Conservation (phyloP, 83 land plant species). For the Picea abies region DNA sequence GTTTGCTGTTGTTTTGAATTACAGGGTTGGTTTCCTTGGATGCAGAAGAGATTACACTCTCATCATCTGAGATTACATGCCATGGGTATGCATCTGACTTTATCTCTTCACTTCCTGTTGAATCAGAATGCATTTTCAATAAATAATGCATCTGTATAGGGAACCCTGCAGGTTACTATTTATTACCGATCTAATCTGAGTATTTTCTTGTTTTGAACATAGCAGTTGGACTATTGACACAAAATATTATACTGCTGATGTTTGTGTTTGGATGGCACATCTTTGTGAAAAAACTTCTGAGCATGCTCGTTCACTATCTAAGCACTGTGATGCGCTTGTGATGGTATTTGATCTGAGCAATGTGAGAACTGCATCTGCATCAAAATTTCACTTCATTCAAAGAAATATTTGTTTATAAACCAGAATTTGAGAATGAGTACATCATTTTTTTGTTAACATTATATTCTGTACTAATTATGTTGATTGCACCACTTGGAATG, state of each 20-base stretch:
- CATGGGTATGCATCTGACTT: conserved; percentile 45
- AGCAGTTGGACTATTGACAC: conserved; percentile 82
- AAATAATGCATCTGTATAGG: background rate
- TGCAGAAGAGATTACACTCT: conserved; percentile 33
- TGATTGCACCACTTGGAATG: background rate
- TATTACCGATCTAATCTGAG: background rate
- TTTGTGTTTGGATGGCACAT: conserved; percentile 61
- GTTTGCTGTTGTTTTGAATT: background rate
- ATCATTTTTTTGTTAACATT: background rate
- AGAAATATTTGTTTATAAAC: background rate
- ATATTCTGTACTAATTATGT: background rate
- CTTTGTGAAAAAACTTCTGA: conserved; percentile 46
- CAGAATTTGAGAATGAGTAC: background rate
- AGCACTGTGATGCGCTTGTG: conserved; percentile 57
- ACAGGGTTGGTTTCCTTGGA: conserved; percentile 33
- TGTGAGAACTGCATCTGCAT: conserved; percentile 27
- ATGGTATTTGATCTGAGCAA: conserved; percentile 81
- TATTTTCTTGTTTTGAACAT: background rate
- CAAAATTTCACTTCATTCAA: background rate
- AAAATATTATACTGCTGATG: conserved; percentile 76
- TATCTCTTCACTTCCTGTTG: background rate
- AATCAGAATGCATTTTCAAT: background rate
- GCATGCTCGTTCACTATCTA: conserved; percentile 19
- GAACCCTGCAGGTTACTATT: background rate
- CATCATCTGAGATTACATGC: conserved; percentile 41